Evolutionary conservation across 305 asterid species (phyloP), one percentile per base, ranked within the genome.

Genomic region (Plantago coronopus): DNA sequence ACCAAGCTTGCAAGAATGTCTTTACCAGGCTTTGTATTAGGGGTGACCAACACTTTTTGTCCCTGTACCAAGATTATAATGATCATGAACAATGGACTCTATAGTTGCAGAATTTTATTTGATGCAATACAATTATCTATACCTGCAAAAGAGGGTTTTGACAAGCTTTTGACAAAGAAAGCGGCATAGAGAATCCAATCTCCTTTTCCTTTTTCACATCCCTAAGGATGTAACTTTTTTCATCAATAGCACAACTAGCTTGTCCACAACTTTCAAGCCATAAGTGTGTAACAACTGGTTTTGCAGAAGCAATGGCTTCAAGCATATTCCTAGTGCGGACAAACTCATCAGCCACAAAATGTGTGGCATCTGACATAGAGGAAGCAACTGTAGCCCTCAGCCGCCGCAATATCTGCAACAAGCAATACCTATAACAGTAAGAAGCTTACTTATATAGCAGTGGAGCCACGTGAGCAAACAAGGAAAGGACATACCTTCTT

Each of bases 201-300:
- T 87, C 94, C 69, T 59, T 94, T 83, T 93, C 99, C 79, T 87
- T 89, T 63, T 45, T 93, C 7, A 78, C 77, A 79, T 93, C 99
- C 78, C 99, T 82, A 60, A 93, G 80, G 58, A 93, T 79, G 77
- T 83, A 76, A 68, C 73, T 81, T 77, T 78, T 89, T 83, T 89
- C 99, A 21, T 93, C 96, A 66, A 89, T 83, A 65, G 82, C 83
- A 72, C 88, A 85, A 59, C 72, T 72, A 20, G 96, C 95, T 78
- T 82, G 88, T 65, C 81, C 99, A 78, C 97, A 93, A 65, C 91
- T 78, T 70, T 93, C 88, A 46, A 93, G 87, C 99, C 99, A 93
- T 48, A 79, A 74, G 68, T 73, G 88, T 55, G 95, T 87, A 65
- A 93, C 94, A 70, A 89, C 91, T 44, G 99, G 89, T 73, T 87